Conservation (phyloP, 148 eudicot genomes). For the Cornus florida region DNA sequence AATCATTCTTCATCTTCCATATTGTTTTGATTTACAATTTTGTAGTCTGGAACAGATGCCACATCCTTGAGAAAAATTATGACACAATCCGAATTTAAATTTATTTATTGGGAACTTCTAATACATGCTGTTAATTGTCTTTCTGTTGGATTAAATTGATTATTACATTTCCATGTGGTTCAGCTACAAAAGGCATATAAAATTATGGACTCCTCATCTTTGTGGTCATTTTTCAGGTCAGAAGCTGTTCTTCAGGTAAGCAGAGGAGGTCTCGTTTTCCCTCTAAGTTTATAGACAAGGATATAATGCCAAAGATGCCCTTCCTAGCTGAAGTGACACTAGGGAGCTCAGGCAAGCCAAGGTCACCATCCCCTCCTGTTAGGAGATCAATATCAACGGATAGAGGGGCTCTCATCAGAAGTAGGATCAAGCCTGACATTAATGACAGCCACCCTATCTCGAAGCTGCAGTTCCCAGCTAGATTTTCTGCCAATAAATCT, state of each 20-base stretch:
- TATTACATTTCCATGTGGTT: background rate
- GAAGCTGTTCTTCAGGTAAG: conserved; percentile 75
- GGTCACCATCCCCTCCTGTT: conserved; percentile 82
- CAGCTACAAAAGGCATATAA: background rate
- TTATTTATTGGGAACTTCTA: background rate
- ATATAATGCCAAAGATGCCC: conserved; percentile 53
- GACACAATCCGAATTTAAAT: background rate
- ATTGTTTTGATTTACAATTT: background rate
- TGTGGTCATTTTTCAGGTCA: conserved; percentile 44
- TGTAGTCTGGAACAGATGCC: background rate
- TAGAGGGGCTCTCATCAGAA: conserved; percentile 59
- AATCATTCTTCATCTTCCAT: background rate
- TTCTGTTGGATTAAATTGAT: background rate
- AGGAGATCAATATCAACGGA: conserved; percentile 88
- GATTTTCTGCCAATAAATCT: conserved; percentile 54
- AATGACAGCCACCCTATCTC: conserved; percentile 42
- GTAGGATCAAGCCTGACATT: conserved; percentile 62
- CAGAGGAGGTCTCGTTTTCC: conserved; percentile 65
- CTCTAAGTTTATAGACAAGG: conserved; percentile 56
- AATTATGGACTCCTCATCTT: background rate
- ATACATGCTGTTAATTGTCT: background rate
- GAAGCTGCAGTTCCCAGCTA: conserved; percentile 51
- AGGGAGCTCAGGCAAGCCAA: conserved; percentile 34
- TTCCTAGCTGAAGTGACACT: conserved; percentile 59
- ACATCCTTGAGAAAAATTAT: background rate